These are phyloP conservation scores for Fennellomyces sp. DNA, from an alignment of 371 early-diverging fungal species.

Conservation along the genomic window DNA sequence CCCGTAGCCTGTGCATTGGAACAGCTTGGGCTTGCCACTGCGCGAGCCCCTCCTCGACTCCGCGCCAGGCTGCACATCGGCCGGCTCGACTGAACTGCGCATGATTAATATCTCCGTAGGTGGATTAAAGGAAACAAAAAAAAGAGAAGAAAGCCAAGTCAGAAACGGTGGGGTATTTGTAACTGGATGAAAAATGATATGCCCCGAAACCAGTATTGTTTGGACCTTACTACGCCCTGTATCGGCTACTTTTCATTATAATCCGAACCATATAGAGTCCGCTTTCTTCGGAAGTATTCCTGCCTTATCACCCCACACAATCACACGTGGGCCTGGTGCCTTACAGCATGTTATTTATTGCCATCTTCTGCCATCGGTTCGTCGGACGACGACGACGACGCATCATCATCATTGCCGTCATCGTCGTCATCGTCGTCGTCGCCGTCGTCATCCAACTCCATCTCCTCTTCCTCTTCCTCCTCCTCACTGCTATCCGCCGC, in stretches of 20 bases:
- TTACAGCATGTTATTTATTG: neutral
- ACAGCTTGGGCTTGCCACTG: conserved; percentile 41
- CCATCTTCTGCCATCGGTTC: neutral
- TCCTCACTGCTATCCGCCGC: conserved; percentile 3
- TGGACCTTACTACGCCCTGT: neutral
- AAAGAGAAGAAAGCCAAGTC: neutral
- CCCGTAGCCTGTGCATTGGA: conserved; percentile 55
- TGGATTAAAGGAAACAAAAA: neutral
- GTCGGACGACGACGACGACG: neutral
- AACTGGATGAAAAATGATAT: neutral
- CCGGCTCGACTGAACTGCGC: conserved; percentile 9
- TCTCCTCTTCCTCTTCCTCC: conserved; percentile 1
- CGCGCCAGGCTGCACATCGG: neutral
- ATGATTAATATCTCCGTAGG: conserved; percentile 4
- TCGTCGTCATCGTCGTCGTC: conserved; percentile 1
- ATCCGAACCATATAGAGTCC: conserved; percentile 1
- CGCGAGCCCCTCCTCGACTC: conserved; percentile 12
- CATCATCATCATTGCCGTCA: neutral
- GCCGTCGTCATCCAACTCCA: neutral
- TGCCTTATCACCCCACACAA: too few species aligned
- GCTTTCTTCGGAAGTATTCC: conserved; percentile 3
- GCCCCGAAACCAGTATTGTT: conserved; percentile 3
- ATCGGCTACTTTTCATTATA: conserved; percentile 7
- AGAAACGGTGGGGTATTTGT: neutral
- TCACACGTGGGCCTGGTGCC: neutral